Conservation (phyloP, 345 rosid genomes). For the Cardiospermum halicacabum region DNA sequence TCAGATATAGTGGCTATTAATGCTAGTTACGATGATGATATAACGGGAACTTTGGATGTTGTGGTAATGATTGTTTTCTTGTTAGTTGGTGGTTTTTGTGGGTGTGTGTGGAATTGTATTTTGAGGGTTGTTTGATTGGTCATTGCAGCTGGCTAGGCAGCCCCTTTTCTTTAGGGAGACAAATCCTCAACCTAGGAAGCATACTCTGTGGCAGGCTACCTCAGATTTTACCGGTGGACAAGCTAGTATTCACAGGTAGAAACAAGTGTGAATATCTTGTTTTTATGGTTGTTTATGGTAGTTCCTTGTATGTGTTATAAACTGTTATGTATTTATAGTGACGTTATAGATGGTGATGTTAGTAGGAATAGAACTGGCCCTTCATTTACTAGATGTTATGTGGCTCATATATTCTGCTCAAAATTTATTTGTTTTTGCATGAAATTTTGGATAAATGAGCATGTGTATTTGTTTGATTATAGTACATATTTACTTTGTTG, state of each 20-base stretch:
- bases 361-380: background rate
- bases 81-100: background rate
- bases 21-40: constrained; percentile 43
- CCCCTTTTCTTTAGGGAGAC: constrained; percentile 78
- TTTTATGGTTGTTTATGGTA: background rate
- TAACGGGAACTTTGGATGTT: constrained; percentile 47
- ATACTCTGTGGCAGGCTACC: constrained; percentile 73
- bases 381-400: background rate
- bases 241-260: constrained; percentile 58
- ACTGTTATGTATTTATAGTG: background rate
- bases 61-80: constrained; percentile 37
- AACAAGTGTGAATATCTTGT: constrained; percentile 3
- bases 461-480: background rate
- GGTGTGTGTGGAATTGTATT: background rate
- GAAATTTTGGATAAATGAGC: too few relatives aligned
- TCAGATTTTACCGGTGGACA: constrained; percentile 68
- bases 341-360: background rate
- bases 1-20: constrained; percentile 64
- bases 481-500: too few relatives aligned
- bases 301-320: background rate
- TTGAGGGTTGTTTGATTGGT: constrained; percentile 3
- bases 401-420: background rate
- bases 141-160: constrained; percentile 60
- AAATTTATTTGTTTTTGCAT: too few relatives aligned
- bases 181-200: constrained; percentile 74